Base-by-base conservation (phyloP, 73 alveolate genomes). In the Loxodes magnus region DNA sequence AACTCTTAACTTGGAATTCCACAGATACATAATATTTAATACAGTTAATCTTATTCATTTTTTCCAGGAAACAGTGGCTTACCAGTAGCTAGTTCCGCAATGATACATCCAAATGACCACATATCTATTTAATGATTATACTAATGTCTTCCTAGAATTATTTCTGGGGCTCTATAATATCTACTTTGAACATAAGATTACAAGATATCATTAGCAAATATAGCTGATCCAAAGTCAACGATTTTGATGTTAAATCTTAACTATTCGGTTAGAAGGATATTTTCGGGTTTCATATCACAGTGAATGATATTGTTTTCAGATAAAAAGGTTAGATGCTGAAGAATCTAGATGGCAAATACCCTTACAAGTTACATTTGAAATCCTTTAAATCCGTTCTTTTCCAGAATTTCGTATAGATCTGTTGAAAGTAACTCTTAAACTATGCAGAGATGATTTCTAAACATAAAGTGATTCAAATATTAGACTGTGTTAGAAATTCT, bases 71-170 rank as follows among this genome's bases (percentile, higher is more conserved):
- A 80, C 27, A 80, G 29, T 6, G 90, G 90, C 31, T 51, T 46
- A 2, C 98, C 98, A 35, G 56, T 71, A 33, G 85, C 63, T 66
- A 82, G 39, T 64, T 88, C 98, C 21, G 88, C 87, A 3, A 85
- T 73, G 10, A 88, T 88, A 59, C 96, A 88, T 20, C 98, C 98
- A 37, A 84, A 82, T 43, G 93, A 71, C 91, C 94, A 80, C 26
- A 80, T 64, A 56, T 80, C 94, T 28, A 80, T 77, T 31, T 60
- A 69, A 62, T 55, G 50, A 10, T 56, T 58, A 63, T 80, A 39
- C n/a, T n/a, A n/a, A 12, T 37, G 19, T 0, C 57, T 62, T n/a
- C 94, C 94, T 37, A 87, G 78, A n/a, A 82, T 51, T 5, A 83
- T 38, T 35, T 87, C 93, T 5, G 94, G 97, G 4, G 97, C 92